Base-by-base conservation (phyloP, 2,329 filamentous ascomycete genomes). In the Fusarium transvaalense region DNA sequence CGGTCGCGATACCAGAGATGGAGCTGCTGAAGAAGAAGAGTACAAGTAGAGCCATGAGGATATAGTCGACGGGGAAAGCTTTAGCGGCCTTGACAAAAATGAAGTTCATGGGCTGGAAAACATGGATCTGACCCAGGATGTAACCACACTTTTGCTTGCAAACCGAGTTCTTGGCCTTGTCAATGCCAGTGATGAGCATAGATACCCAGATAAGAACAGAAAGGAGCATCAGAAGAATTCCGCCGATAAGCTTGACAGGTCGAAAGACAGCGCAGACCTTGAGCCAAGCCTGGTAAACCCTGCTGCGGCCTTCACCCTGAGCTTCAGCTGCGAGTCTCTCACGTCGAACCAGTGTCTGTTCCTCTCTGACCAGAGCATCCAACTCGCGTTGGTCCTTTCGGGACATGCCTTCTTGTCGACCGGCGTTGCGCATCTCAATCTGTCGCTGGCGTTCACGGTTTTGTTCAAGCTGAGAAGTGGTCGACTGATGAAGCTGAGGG, bases 41-140 rank as follows among this genome's bases (percentile, higher is more conserved):
- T 0, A 97, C 88, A 10, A 99, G 82, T 2, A 97, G 82, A 1
- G 93, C 88, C 85, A 97, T 97, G 53, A 99, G 85, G 32, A 96
- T 82, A 77, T 98, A 98, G 82, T 99, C 96, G 67, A 97, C 85
- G 0, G 96, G 96, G 82, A 97, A 98, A 3, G 91, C 89, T 73
- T 88, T 91, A 45, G 94, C 91, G 0, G 93, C 88, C 79, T 92
- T 86, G 68, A 97, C 89, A 57, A 81, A 80, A 59, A 97, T 83
- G 87, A 91, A 97, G 82, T 99, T 98, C 76, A 97, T 84, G 2
- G 96, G 96, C 78, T 99, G 96, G 83, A 97, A 97, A 72, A 98
- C 89, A 78, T 97, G 93, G 78, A 97, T 92, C 76, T 84, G 86
- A 42, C 90, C 93, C 6, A 99, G 86, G 50, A 98, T 92, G 80